phyloP scores from a whole-genome alignment of 2,329 filamentous ascomycete species.

The Sclerotinia spermophila region DNA sequence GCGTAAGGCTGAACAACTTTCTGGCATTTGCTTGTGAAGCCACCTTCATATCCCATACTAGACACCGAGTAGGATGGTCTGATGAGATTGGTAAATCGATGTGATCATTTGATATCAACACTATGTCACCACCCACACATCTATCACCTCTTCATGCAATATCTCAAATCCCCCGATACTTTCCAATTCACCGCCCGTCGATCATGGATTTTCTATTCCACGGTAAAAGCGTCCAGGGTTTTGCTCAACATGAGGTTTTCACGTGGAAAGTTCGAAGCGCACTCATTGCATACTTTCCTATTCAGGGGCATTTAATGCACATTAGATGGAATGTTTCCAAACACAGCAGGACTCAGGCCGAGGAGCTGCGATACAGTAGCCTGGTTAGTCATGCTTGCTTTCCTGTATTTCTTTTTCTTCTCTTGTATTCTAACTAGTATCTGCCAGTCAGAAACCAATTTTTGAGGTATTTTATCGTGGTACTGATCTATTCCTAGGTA shows the following conservation, averaged over 20 bases:
- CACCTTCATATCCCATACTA: neutral
- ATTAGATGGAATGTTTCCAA: constrained; percentile 3
- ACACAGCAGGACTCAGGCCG: neutral
- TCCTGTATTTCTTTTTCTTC: neutral
- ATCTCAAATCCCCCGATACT: constrained; percentile 7
- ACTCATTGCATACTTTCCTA: neutral
- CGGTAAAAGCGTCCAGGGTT: constrained; percentile 8
- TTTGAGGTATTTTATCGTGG: neutral
- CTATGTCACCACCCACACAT: constrained; percentile 5
- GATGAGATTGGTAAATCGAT: neutral
- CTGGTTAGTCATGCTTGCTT: neutral
- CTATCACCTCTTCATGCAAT: neutral
- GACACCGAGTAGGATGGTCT: constrained; percentile 9
- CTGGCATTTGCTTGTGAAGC: constrained; percentile 1
- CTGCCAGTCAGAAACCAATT: neutral
- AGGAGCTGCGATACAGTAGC: neutral
- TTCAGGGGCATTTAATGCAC: constrained; percentile 1
- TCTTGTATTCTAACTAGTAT: neutral
- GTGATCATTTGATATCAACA: constrained; percentile 7
- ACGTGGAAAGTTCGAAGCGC: neutral
- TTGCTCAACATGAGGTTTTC: neutral
- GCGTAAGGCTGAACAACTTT: constrained; percentile 9
- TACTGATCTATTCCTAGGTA: neutral
- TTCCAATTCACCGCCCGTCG: constrained; percentile 12
- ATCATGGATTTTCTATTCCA: neutral